phyloP scores from a whole-genome alignment of 179 eudicot genomes.

The Vitellaria paradoxa region DNA sequence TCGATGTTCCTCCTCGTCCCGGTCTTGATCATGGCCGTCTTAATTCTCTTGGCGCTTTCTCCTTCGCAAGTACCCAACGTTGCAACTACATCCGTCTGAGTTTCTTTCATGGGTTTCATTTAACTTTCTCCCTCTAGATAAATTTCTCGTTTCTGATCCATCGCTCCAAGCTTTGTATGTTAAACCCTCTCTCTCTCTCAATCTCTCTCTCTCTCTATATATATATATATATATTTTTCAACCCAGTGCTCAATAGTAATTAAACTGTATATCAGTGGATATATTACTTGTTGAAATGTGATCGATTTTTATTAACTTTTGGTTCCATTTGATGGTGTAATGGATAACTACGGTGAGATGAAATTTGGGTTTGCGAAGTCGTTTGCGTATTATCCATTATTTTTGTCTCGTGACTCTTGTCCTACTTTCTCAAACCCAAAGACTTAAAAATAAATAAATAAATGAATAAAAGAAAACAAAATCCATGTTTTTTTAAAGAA shows the following conservation, averaged over 20 bases:
- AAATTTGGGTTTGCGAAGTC: too few relatives aligned
- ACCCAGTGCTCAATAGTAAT: neutral
- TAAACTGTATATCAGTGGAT: neutral
- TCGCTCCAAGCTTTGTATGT: slow-evolving; percentile 7
- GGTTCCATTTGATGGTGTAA: neutral
- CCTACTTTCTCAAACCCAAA: too few relatives aligned
- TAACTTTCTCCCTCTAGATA: neutral
- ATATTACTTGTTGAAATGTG: neutral
- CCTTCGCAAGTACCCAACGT: slow-evolving; percentile 15
- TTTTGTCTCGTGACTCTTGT: too few relatives aligned
- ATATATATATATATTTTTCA: neutral
- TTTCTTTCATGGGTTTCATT: neutral
- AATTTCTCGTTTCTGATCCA: neutral
- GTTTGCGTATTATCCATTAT: too few relatives aligned
- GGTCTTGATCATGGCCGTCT: slow-evolving; percentile 15
- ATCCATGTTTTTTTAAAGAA: too few relatives aligned
- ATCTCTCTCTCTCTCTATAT: neutral
- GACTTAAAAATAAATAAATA: too few relatives aligned
- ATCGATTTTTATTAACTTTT: neutral
- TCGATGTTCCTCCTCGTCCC: slow-evolving; percentile 17
- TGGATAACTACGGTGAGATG: too few relatives aligned
- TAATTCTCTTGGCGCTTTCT: slow-evolving; percentile 18
- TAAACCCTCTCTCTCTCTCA: neutral
- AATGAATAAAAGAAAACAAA: too few relatives aligned
- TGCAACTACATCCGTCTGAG: neutral